These are phyloP conservation scores for Metarhizium sp. DNA, from an alignment of 2,329 filamentous ascomycete genomes.

Conservation along the genomic window DNA sequence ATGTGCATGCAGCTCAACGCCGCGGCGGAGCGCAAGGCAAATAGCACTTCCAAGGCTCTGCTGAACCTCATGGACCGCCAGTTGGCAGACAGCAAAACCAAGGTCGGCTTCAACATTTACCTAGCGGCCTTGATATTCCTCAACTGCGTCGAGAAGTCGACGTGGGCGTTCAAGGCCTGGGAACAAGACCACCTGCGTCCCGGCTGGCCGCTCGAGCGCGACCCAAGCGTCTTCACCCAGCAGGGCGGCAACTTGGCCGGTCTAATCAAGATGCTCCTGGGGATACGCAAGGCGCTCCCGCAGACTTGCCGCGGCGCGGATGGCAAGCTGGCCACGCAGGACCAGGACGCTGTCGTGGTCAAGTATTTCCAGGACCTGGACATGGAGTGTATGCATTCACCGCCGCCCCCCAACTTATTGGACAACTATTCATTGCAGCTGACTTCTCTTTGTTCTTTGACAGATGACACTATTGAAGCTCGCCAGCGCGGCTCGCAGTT, in stretches of 20 bases:
- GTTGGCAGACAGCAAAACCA: conserved; percentile 51
- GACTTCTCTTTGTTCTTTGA: neutral
- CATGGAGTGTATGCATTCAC: conserved; percentile 37
- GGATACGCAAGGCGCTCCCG: conserved; percentile 51
- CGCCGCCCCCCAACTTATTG: neutral
- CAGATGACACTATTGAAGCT: conserved; percentile 25
- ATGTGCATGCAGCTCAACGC: conserved; percentile 57
- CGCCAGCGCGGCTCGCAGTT: conserved; percentile 45
- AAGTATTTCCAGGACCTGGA: conserved; percentile 47
- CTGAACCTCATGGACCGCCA: conserved; percentile 52
- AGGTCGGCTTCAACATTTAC: conserved; percentile 51
- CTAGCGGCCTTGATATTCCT: conserved; percentile 53
- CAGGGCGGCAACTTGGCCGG: conserved; percentile 51
- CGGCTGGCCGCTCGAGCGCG: conserved; percentile 51
- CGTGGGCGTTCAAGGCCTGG: conserved; percentile 61
- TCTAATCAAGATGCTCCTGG: conserved; percentile 50
- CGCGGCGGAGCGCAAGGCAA: conserved; percentile 54
- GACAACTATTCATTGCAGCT: neutral
- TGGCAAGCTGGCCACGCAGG: conserved; percentile 38
- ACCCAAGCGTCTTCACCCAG: conserved; percentile 45
- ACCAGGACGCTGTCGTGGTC: conserved; percentile 34
- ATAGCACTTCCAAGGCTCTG: conserved; percentile 46
- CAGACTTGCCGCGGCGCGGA: conserved; percentile 37
- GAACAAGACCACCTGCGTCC: conserved; percentile 50
- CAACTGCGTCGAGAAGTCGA: conserved; percentile 58